Evolutionary conservation across 176 grass and related monocot genomes (phyloP).

Genomic region (Thalia dealbata): DNA sequence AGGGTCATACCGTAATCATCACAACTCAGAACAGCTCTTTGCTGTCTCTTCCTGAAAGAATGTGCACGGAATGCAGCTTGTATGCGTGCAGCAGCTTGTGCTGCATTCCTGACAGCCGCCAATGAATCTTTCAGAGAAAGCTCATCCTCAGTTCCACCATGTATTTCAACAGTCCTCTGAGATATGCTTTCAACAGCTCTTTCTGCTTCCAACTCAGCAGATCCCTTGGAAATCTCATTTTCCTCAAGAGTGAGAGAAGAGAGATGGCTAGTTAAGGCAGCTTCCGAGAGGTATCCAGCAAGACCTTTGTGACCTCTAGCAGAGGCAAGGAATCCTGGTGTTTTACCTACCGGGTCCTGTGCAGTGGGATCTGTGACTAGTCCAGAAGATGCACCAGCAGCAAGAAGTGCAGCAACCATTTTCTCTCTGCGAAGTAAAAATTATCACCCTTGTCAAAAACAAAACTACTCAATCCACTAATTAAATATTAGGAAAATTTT

Average conservation of each 20-base stretch:
- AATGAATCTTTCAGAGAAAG: conserved; percentile 85
- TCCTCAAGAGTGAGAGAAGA: conserved; percentile 58
- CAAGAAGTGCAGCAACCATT: conserved; percentile 84
- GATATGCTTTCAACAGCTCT: conserved; percentile 60
- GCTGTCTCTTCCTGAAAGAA: conserved; percentile 79
- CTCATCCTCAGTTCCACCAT: conserved; percentile 66
- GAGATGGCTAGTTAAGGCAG: conserved; percentile 71
- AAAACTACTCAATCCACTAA: neutral
- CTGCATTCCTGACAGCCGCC: conserved; percentile 86
- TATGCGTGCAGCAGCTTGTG: conserved; percentile 91
- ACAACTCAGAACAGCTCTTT: conserved; percentile 32
- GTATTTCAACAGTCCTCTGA: conserved; percentile 38
- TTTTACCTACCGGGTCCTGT: conserved; percentile 88
- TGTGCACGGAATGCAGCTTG: conserved; percentile 90
- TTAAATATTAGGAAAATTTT: neutral
- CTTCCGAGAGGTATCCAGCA: conserved; percentile 86
- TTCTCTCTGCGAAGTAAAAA: conserved; percentile 62
- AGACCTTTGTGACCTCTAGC: conserved; percentile 63
- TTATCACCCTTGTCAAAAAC: neutral
- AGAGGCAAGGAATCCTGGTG: conserved; percentile 87
- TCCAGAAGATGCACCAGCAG: conserved; percentile 60
- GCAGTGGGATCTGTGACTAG: conserved; percentile 84
- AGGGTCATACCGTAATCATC: conserved; percentile 90
- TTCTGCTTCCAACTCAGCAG: conserved; percentile 54
- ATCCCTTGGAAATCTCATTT: conserved; percentile 49